These are phyloP conservation scores for Stipa capillata DNA, from an alignment of 176 grass and related monocot species.

Conservation along the genomic window DNA sequence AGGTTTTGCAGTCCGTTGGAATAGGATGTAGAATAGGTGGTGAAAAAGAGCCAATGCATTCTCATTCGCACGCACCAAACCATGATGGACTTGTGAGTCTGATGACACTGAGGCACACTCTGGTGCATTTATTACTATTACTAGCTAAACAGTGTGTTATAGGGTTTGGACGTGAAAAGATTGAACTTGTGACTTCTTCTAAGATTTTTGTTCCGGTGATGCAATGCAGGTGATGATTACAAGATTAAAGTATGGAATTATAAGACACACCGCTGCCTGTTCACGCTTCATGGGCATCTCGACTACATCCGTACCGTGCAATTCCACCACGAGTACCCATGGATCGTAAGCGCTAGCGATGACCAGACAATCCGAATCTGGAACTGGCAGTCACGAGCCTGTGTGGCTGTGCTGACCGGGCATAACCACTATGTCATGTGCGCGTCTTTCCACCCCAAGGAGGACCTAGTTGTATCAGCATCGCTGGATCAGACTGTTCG, in stretches of 20 bases:
- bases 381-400: slow-evolving; percentile 77
- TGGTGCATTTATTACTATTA: background rate
- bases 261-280: slow-evolving; percentile 97
- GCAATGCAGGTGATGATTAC: slow-evolving; percentile 84
- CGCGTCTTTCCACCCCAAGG: slow-evolving; percentile 73
- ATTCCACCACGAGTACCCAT: slow-evolving; percentile 81
- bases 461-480: slow-evolving; percentile 74
- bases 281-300: slow-evolving; percentile 89
- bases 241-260: slow-evolving; percentile 99
- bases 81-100: background rate
- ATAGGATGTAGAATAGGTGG: background rate
- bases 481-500: slow-evolving; percentile 79
- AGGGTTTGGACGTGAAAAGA: background rate
- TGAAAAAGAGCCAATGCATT: background rate
- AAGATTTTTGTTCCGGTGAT: background rate
- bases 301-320: slow-evolving; percentile 97
- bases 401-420: slow-evolving; percentile 68
- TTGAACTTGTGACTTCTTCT: background rate
- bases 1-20: background rate
- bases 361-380: slow-evolving; percentile 86
- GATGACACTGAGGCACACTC: background rate
- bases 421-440: slow-evolving; percentile 93
- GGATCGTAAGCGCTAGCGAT: slow-evolving; percentile 78
- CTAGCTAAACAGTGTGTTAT: background rate
- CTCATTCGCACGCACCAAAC: background rate